Evolutionary conservation across 1,284 basidiomycete genomes (phyloP), one percentile per base, ranked within the genome.

Genomic region (Lentinula novae-zelandiae): DNA sequence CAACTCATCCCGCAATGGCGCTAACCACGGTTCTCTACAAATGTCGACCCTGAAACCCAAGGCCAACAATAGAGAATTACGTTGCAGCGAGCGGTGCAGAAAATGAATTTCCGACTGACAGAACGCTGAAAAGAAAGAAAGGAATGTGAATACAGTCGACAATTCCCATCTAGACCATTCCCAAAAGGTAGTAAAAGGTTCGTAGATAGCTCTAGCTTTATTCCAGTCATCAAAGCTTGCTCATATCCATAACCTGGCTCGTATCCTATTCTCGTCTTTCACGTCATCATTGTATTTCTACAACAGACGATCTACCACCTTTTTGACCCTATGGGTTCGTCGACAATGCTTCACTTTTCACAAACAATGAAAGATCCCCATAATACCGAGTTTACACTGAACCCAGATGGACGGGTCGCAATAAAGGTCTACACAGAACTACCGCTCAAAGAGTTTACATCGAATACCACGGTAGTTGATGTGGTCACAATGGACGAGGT

Each of bases 351-450:
- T 12, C 54, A 27, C 1, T 56, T 56, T 17, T 34, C 27, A 4
- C 54, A 56, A 42, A 46, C 22, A 22, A 44, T 42, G 8, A 56
- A 56, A 33, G 54, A 56, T 31, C 40, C 31, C 54, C 31, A 44
- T 27, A 56, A 56, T 34, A 56, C 54, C 39, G 54, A 56, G 31
- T 56, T 56, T 15, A 34, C 42, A 44, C 42, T 56, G 12, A 20
- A 56, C 17, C 53, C 44, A 17, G 54, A 56, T 20, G 42, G 54
- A 27, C 54, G 31, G 39, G n/a, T 46, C 0, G 15, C 42, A 1
- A 42, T 56, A 17, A 56, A 56, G n/a, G 31, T 56, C 42, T 42
- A 46, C 54, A 56, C 54, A 31, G 54, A 56, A 17, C 42, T 56
- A 1, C 54, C 54, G 6, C 22, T 56, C 27, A 56, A 56, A 9